These are phyloP conservation scores for Flaveria brownii DNA, from an alignment of 129 eudicot genomes.

Conservation along the genomic window DNA sequence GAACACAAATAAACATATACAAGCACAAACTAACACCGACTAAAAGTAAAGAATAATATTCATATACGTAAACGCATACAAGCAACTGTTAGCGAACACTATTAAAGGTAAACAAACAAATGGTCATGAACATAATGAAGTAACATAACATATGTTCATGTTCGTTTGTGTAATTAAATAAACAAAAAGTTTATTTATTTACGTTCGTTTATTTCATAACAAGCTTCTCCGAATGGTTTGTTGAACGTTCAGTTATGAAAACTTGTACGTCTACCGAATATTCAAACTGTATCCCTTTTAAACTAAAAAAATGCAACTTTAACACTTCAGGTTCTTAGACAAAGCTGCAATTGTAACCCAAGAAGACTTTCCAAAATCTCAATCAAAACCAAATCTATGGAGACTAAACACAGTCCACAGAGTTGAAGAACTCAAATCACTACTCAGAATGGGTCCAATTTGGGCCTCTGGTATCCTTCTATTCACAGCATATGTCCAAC, in stretches of 20 bases:
- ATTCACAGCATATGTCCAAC: constrained; percentile 80
- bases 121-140: too few relatives aligned
- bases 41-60: too few relatives aligned
- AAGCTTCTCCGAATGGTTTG: too few relatives aligned
- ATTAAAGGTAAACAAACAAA: too few relatives aligned
- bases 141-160: too few relatives aligned
- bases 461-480: constrained; percentile 90
- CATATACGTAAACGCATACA: too few relatives aligned
- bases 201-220: not conserved
- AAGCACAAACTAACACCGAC: too few relatives aligned
- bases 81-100: too few relatives aligned
- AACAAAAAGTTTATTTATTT: not conserved
- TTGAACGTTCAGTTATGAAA: too few relatives aligned
- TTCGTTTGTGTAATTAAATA: too few relatives aligned
- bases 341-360: constrained; percentile 80
- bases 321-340: constrained; percentile 65
- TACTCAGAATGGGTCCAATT: constrained; percentile 83
- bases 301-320: not conserved
- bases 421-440: constrained; percentile 78
- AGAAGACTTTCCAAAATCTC: constrained; percentile 50
- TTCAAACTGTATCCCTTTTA: not conserved
- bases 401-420: constrained; percentile 79
- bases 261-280: not conserved
- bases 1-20: too few relatives aligned
- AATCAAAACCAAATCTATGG: constrained; percentile 65